A percentile compares a stretch with the other conserved stretches of the same genome.
Evolutionary conservation across 331 rosid genomes (phyloP).

Genomic region (Rhamnella rubrinervis): DNA sequence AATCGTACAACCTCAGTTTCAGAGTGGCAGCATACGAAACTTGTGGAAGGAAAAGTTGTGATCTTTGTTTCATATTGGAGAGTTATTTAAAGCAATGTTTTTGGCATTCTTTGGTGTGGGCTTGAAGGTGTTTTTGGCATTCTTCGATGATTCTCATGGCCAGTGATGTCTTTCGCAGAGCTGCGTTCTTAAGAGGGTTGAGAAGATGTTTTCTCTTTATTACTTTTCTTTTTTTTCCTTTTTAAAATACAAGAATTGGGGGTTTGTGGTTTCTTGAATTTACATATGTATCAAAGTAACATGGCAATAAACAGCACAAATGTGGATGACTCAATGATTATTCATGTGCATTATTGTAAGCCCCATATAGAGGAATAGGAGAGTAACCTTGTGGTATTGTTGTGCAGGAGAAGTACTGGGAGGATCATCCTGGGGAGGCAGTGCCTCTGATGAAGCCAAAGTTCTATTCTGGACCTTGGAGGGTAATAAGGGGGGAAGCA

Average conservation of each 20-base stretch:
- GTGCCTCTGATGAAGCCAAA: constrained; percentile 87
- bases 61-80: too few relatives aligned
- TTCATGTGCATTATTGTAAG: not conserved
- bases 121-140: constrained; percentile 5
- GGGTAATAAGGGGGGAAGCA: constrained; percentile 61
- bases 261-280: not conserved
- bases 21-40: too few relatives aligned
- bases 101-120: not conserved
- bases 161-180: not conserved
- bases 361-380: constrained; percentile 2
- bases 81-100: not conserved
- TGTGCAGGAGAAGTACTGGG: constrained; percentile 92
- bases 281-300: not conserved
- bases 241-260: not conserved
- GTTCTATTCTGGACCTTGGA: constrained; percentile 87
- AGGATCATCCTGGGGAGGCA: constrained; percentile 79
- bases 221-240: not conserved
- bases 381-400: constrained; percentile 11
- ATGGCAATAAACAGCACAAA: not conserved
- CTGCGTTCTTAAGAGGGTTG: not conserved
- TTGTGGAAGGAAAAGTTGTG: not conserved
- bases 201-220: not conserved
- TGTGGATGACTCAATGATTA: not conserved
- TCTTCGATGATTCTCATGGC: not conserved
- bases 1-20: too few relatives aligned